Percentiles rank a stretch among this genome's conserved stretches.
Conservation (phyloP, 2,329 filamentous ascomycete species). For the Pseudocercospora cruenta region DNA sequence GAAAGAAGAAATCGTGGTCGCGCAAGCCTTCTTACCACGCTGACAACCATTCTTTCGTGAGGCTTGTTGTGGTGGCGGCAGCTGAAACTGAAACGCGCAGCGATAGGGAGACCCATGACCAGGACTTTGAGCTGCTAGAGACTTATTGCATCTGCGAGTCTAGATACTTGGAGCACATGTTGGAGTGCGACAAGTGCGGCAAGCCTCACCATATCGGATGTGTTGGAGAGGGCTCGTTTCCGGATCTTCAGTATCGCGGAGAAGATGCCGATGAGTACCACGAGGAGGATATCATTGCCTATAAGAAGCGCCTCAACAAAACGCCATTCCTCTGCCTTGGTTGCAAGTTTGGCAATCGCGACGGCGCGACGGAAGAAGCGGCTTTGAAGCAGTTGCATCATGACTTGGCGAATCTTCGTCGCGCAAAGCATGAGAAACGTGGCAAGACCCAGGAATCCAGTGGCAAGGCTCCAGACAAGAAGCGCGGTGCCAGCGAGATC, state of each 20-base stretch:
- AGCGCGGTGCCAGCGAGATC: background rate
- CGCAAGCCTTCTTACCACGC: background rate
- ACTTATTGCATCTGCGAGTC: slow-evolving; percentile 18
- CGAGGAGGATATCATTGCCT: slow-evolving; percentile 2
- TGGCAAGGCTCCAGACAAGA: background rate
- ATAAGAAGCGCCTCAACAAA: background rate
- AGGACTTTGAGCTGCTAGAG: background rate
- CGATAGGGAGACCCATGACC: background rate
- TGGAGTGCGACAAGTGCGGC: slow-evolving; percentile 18
- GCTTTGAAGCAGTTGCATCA: background rate
- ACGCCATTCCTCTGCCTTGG: background rate
- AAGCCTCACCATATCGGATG: slow-evolving; percentile 20
- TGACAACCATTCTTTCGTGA: slow-evolving; percentile 1
- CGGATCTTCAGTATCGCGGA: slow-evolving; percentile 5
- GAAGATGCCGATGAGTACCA: slow-evolving; percentile 3
- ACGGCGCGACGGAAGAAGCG: background rate
- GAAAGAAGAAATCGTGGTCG: background rate
- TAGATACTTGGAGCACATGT: slow-evolving; percentile 10
- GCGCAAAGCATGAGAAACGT: background rate
- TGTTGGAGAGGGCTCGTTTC: slow-evolving; percentile 14
- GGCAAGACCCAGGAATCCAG: background rate
- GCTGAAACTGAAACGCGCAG: background rate
- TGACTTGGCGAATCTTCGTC: background rate
- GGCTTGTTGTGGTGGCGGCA: background rate
- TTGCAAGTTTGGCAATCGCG: background rate